Evolutionary conservation across 1,284 basidiomycete genomes (phyloP), one percentile per base, ranked within the genome.

Genomic region (Boletus hoseneyae): DNA sequence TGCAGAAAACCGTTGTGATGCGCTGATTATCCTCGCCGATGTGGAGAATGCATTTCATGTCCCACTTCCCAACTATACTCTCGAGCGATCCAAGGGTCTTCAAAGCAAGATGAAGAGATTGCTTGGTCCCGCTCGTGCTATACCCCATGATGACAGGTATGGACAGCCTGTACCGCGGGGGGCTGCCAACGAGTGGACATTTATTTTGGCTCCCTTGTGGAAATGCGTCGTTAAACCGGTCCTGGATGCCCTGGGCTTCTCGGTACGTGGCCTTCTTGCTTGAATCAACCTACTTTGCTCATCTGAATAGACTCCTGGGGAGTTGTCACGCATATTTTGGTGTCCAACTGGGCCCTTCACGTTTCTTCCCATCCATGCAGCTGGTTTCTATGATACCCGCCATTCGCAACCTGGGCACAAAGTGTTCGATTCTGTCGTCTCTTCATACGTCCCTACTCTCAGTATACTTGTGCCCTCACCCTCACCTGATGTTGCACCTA

Each of bases 291-390:
- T 1, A 27, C 25, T n/a, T 7, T 3, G 0, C 8, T 43, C 21
- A 19, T 42, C 18, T 13, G 15, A 25, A n/a, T 11, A 47, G 48
- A 36, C 38, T 9, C 35, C 34, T n/a, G 48, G 41, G 15, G 8
- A 46, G 3, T 16, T 47, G 18, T 18, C 23, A 5, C 54, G 47
- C n/a, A 23, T 57, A 18, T 54, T 54, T 33, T 56, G 50, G 54
- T 55, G 54, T 25, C 54, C 54, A 1, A 57, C 54, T 3, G 55
- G 55, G 2, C 50, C 46, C 4, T 53, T 57, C n/a, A 12, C 47
- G 2, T 55, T 51, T 18, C 37, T 55, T 25, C 53, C 52, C 6
- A 50, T 54, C 9, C 53, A 55, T 18, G 53, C 52, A 7, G 52
- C 52, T 3, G 53, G 53, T 21, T 18, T 35, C 12, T 50, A 54